Percentiles rank a stretch among this genome's conserved stretches.
phyloP scores from a whole-genome alignment of 345 rosid species.

The Linum lewisii region DNA sequence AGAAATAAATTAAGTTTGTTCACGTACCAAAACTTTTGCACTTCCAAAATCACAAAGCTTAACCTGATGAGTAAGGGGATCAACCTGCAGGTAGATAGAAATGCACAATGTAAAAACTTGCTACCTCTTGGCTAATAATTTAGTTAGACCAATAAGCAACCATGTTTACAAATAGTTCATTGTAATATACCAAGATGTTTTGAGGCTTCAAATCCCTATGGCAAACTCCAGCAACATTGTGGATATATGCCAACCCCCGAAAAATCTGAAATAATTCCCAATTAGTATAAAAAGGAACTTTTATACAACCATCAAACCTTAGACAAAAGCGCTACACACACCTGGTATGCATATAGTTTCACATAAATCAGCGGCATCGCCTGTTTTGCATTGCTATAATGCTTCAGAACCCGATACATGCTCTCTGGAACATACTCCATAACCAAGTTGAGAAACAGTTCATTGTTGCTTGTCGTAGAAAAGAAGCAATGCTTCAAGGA shows the following conservation, averaged over 20 bases:
- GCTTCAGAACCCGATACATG: slow-evolving; percentile 53
- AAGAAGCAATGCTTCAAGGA: slow-evolving; percentile 79
- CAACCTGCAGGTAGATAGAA: slow-evolving; percentile 25
- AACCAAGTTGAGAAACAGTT: slow-evolving; percentile 67
- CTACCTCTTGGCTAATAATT: neutral
- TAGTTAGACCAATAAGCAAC: neutral
- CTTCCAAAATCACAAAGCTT: slow-evolving; percentile 52
- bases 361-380: slow-evolving; percentile 75
- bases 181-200: slow-evolving; percentile 24
- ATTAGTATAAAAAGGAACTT: neutral
- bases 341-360: slow-evolving; percentile 76
- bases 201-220: slow-evolving; percentile 39
- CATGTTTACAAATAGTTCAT: neutral
- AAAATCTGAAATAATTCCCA: slow-evolving; percentile 22
- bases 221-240: slow-evolving; percentile 29
- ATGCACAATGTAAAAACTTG: neutral
- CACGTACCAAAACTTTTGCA: slow-evolving; percentile 46
- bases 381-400: slow-evolving; percentile 49
- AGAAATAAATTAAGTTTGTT: neutral
- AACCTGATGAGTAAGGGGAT: slow-evolving; percentile 45
- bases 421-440: slow-evolving; percentile 85
- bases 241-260: slow-evolving; percentile 32
- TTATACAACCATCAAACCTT: neutral
- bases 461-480: slow-evolving; percentile 65
- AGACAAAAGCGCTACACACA: slow-evolving; percentile 14